Evolutionary conservation across 2,329 filamentous ascomycete genomes (phyloP).

Genomic region (Monosporascus cannonballus): DNA sequence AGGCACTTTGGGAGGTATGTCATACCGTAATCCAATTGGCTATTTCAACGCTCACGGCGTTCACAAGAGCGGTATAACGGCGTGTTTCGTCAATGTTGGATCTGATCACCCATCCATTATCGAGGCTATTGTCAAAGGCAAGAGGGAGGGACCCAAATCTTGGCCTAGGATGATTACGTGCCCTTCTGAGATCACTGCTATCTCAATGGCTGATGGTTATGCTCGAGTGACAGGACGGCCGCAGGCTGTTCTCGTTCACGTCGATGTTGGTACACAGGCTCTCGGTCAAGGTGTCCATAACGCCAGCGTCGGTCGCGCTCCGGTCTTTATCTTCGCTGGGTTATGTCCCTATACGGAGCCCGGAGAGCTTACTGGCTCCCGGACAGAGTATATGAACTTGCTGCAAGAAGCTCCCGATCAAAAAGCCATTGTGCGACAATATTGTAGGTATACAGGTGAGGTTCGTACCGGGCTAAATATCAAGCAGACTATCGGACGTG

Average conservation of each 20-base stretch:
- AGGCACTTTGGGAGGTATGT: slow-evolving; percentile 61
- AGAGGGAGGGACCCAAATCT: slow-evolving; percentile 54
- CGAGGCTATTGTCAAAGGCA: slow-evolving; percentile 67
- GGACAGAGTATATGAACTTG: slow-evolving; percentile 76
- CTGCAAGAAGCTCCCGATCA: slow-evolving; percentile 73
- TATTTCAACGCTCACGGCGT: background rate
- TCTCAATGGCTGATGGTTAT: slow-evolving; percentile 73
- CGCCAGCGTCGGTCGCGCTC: slow-evolving; percentile 61
- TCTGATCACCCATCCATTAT: slow-evolving; percentile 63
- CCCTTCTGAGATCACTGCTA: slow-evolving; percentile 59
- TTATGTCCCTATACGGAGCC: slow-evolving; percentile 68
- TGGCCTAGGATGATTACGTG: slow-evolving; percentile 66
- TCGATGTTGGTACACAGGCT: slow-evolving; percentile 73
- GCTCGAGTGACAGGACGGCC: slow-evolving; percentile 60
- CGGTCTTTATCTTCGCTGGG: slow-evolving; percentile 68
- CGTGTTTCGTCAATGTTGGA: slow-evolving; percentile 56
- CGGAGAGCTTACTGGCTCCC: slow-evolving; percentile 61
- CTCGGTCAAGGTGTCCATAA: slow-evolving; percentile 70
- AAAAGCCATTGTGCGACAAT: slow-evolving; percentile 65
- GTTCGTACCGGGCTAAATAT: slow-evolving; percentile 68
- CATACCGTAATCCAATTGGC: background rate
- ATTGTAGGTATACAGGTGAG: slow-evolving; percentile 65
- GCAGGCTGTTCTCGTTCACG: slow-evolving; percentile 67
- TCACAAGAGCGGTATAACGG: slow-evolving; percentile 38
- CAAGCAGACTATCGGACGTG: slow-evolving; percentile 69